These are phyloP conservation scores for Pythium monospermum DNA, from an alignment of 352 stramenopile species.

Conservation along the genomic window DNA sequence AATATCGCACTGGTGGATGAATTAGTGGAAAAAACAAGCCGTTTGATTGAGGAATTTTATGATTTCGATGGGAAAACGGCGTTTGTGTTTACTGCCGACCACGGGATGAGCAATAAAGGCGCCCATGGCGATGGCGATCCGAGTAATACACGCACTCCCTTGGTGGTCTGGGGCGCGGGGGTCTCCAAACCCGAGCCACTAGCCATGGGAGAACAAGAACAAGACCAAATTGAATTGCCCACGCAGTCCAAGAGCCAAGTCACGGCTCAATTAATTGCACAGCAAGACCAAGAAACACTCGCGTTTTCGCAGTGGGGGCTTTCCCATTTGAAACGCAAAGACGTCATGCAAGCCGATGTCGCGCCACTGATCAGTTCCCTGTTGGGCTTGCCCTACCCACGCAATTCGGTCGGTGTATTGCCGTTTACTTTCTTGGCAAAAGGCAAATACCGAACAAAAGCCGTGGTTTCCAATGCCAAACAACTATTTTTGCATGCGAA, in stretches of 20 bases:
- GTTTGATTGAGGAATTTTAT: slow-evolving; percentile 64
- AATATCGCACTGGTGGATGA: slow-evolving; percentile 84
- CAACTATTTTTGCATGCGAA: slow-evolving; percentile 63
- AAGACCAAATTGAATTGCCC: slow-evolving; percentile 58
- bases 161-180: slow-evolving; percentile 74
- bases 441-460: slow-evolving; percentile 55
- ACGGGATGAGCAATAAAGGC: slow-evolving; percentile 82
- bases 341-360: slow-evolving; percentile 85
- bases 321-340: slow-evolving; percentile 41
- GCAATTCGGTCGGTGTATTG: slow-evolving; percentile 80
- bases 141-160: slow-evolving; percentile 72
- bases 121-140: slow-evolving; percentile 79
- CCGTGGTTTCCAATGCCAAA: slow-evolving; percentile 66
- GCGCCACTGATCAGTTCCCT: slow-evolving; percentile 70
- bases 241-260: slow-evolving; percentile 67
- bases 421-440: slow-evolving; percentile 64
- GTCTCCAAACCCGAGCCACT: slow-evolving; percentile 29
- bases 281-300: slow-evolving; percentile 38
- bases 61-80: slow-evolving; percentile 58
- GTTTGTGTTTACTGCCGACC: slow-evolving; percentile 82
- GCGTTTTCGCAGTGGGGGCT: slow-evolving; percentile 51
- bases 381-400: slow-evolving; percentile 64
- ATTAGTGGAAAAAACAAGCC: slow-evolving; percentile 54
- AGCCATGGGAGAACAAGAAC: not conserved
- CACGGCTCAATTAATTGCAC: slow-evolving; percentile 46